A percentile compares a stretch with the other conserved stretches of the same genome.
Conservation (phyloP, 2,329 filamentous ascomycete genomes). For the Fusarium liriodendri region DNA sequence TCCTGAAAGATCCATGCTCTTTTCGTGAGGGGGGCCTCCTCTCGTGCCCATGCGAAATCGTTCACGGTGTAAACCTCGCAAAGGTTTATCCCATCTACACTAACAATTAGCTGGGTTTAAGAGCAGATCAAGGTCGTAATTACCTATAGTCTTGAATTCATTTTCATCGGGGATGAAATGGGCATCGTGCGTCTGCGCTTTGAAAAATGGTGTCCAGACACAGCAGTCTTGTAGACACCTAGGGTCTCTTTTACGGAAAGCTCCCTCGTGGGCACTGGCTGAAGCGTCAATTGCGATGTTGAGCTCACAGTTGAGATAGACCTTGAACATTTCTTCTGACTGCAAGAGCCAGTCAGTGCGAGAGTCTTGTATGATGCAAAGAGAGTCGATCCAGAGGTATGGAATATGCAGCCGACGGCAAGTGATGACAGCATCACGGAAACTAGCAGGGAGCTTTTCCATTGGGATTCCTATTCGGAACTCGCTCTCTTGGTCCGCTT, state of each 20-base stretch:
- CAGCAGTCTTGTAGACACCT: not conserved
- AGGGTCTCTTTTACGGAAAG: slow-evolving; percentile 8
- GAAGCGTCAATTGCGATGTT: slow-evolving; percentile 14
- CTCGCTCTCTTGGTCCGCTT: not conserved
- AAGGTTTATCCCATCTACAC: not conserved
- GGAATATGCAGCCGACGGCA: slow-evolving; percentile 7
- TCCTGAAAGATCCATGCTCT: slow-evolving; percentile 13
- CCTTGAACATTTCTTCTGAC: not conserved
- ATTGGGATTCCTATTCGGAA: not conserved
- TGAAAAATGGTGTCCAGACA: not conserved
- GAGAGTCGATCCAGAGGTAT: slow-evolving; percentile 13
- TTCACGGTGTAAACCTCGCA: not conserved
- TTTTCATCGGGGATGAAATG: no score
- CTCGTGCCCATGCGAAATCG: not conserved
- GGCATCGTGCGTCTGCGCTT: not conserved
- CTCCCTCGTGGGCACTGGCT: not conserved
- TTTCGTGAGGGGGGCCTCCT: not conserved
- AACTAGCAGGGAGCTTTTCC: not conserved
- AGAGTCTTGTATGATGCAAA: slow-evolving; percentile 12
- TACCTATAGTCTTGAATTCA: not conserved
- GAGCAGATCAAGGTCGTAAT: not conserved
- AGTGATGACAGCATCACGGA: slow-evolving; percentile 3
- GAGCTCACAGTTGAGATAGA: slow-evolving; percentile 11
- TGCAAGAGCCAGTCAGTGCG: slow-evolving; percentile 5
- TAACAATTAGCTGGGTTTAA: not conserved